A percentile compares a stretch with the other conserved stretches of the same genome.
These are phyloP conservation scores for Candida dajiaensis DNA, from an alignment of 805 yeast genomes.

Conservation along the genomic window DNA sequence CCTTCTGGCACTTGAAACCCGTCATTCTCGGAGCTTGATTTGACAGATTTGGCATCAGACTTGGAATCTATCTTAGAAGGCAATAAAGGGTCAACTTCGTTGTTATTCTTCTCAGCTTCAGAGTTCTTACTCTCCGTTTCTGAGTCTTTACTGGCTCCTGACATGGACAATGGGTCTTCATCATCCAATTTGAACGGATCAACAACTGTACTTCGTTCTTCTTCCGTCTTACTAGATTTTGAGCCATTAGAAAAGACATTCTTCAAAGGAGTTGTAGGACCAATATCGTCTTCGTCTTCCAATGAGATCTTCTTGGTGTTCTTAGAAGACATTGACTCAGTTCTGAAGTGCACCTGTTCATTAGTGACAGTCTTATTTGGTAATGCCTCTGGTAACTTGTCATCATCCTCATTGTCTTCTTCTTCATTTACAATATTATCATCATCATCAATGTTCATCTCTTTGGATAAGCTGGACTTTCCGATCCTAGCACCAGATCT, in stretches of 20 bases:
- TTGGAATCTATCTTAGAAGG: not conserved
- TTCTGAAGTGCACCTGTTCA: slow-evolving; percentile 13
- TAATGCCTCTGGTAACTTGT: slow-evolving; percentile 7
- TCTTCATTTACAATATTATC: slow-evolving; percentile 20
- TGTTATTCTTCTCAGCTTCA: slow-evolving; percentile 1
- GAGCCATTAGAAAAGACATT: not conserved
- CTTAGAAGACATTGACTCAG: slow-evolving; percentile 13
- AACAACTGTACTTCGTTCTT: not conserved
- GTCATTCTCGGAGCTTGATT: slow-evolving; percentile 12
- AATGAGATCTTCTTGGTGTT: slow-evolving; percentile 5
- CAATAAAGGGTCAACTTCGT: slow-evolving; percentile 10
- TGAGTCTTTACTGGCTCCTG: slow-evolving; percentile 1
- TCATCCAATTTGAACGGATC: slow-evolving; percentile 7
- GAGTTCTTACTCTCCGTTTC: slow-evolving; percentile 6
- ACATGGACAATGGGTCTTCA: slow-evolving; percentile 14
- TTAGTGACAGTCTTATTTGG: slow-evolving; percentile 3
- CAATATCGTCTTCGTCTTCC: slow-evolving; percentile 14
- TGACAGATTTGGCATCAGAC: slow-evolving; percentile 3
- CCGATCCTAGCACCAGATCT: slow-evolving; percentile 11
- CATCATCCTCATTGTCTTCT: slow-evolving; percentile 18
- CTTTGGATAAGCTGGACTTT: slow-evolving; percentile 21
- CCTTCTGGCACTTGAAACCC: slow-evolving; percentile 22
- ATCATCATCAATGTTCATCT: slow-evolving; percentile 8
- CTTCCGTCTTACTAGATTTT: not conserved
- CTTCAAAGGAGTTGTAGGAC: slow-evolving; percentile 16